Conservation (phyloP, 2,329 filamentous ascomycete species). For the Fusarium incarnatum region DNA sequence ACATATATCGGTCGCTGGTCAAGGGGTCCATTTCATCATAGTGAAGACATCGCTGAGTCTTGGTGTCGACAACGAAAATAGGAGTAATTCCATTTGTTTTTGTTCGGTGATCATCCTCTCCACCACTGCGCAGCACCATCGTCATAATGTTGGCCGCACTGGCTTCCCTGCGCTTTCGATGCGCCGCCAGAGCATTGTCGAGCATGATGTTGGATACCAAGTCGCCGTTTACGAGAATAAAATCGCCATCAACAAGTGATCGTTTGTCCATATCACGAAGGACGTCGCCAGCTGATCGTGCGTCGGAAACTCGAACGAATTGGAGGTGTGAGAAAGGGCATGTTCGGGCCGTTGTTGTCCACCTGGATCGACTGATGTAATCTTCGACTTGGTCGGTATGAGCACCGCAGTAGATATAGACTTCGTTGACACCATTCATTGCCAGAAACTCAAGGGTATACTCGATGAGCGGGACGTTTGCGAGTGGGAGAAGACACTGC, state of each 20-base stretch:
- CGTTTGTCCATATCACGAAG: constrained; percentile 93
- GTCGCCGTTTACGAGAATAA: constrained; percentile 92
- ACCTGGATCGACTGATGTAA: constrained; percentile 83
- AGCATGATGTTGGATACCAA: constrained; percentile 90
- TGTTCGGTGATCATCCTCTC: constrained; percentile 75
- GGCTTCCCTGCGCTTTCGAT: constrained; percentile 81
- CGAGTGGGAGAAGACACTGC: constrained; percentile 91
- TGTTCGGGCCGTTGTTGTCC: constrained; percentile 68
- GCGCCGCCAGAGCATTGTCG: constrained; percentile 80
- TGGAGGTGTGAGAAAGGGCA: constrained; percentile 82
- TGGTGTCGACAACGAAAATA: constrained; percentile 87
- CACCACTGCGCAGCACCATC: constrained; percentile 85
- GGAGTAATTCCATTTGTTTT: constrained; percentile 81
- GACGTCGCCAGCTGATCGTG: constrained; percentile 89
- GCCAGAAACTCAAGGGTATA: constrained; percentile 97
- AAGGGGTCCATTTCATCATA: constrained; percentile 90
- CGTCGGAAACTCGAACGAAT: constrained; percentile 85
- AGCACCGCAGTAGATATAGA: constrained; percentile 90
- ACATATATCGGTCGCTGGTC: constrained; percentile 72
- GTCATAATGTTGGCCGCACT: constrained; percentile 99
- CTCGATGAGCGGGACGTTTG: constrained; percentile 94
- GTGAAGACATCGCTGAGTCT: constrained; percentile 84
- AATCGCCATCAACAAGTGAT: constrained; percentile 87
- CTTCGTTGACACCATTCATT: constrained; percentile 93
- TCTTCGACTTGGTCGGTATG: constrained; percentile 88